Evolutionary conservation across 192 early-diverging fungal genomes (phyloP), one percentile per base, ranked within the genome.

Genomic region (Entomortierella parvispora): DNA sequence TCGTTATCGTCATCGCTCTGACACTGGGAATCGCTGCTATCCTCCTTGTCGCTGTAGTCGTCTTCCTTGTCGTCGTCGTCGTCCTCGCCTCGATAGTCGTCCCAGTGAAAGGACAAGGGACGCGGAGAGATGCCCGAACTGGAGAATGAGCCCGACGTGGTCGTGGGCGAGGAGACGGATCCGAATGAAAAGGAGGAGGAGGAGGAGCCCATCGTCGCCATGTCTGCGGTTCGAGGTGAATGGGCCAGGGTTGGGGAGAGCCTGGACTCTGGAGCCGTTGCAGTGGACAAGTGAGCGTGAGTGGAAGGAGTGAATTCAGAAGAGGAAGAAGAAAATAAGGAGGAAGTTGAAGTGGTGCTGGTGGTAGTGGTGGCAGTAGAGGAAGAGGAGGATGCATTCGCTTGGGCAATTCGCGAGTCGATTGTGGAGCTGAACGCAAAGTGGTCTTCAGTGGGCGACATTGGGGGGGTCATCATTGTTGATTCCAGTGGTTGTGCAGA

Each of bases 21-120:
- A 2, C 45, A 3, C 15, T 49, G 31, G 45, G 47, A 11, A 25
- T 29, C 45, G 31, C 45, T 23, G 28, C 29, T 14, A 2, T 50
- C 18, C 8, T 23, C 17, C n/a, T 55, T 28, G 1, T 54, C 37
- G 25, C 66, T 59, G 25, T 57, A 23, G 11, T 62, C 58, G n/a
- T 67, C 50, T 32, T 58, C 22, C 25, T 72, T 62, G 6, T 63
- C 61, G 23, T 58, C 49, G 25, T 66, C 55, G 10, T 75, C 58
- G 22, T 62, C 60, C n/a, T 57, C 53, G 34, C 29, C 54, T 29
- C 57, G 49, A 26, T 77, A 77, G 31, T 55, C 42, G 8, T 77
- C 74, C 74, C 74, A 77, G 32, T 77, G 58, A 31, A 77, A 77
- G 2, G 74, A 68, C 20, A 77, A 7, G 23, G 74, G 66, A 23